Evolutionary conservation across 1,284 basidiomycete genomes (phyloP), one percentile per base, ranked within the genome.

Genomic region (Inonotus hispidus): DNA sequence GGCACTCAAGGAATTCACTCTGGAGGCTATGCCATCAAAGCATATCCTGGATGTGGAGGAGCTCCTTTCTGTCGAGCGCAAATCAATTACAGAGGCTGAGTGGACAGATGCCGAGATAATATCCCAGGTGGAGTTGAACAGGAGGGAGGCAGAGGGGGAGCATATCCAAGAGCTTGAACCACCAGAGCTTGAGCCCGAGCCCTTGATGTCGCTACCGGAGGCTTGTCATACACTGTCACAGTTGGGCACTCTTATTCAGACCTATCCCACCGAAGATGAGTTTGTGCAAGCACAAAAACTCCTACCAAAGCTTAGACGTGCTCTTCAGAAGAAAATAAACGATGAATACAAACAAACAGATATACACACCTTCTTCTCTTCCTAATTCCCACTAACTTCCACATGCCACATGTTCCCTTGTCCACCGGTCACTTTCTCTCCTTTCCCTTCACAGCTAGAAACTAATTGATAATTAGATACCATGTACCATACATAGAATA

Each of bases 61-160:
- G 14, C 32, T 59, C 14, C 32, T 59, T 21, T 35, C 52, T 2
- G 21, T 53, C 11, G 35, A n/a, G 5, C 13, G 21, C 2, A 37
- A 59, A n/a, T 38, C 11, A 10, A 41, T 53, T 8, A 59, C 57
- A 4, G 57, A 59, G 38, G 57, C 47, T 1, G n/a, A 39, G 3
- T 59, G 57, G 57, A 41, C 57, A 7, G 57, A 59, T 41, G 49
- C 21, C 8, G 57, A 59, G 16, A 59, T 59, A 3, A 7, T 59
- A 1, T 10, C 50, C 13, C 57, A 59, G 38, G 49, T 49, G 2
- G 19, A 49, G 5, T 37, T 35, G 3, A 29, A 58, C 16, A 1
- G 10, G 35, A 35, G 16, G 32, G 56, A 58, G 41, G 43, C 39
- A n/a, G 35, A 39, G 21, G 56, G 56, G 19, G 45, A 58, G 45